Evolutionary conservation across 2,329 filamentous ascomycete species (phyloP).

Genomic region (Paradendryphiella salina): DNA sequence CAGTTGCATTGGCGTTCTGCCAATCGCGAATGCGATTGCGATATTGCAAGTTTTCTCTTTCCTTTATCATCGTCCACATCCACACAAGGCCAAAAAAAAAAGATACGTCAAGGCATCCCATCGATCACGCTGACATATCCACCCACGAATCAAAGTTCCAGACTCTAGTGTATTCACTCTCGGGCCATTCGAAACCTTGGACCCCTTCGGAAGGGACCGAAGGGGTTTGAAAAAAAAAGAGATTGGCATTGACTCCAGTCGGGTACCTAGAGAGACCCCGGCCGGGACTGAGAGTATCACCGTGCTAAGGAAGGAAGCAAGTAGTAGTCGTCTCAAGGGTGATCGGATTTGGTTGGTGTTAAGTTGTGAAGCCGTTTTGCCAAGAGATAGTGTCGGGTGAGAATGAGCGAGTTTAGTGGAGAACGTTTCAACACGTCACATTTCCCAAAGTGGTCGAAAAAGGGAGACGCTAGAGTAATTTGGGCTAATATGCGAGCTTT

Average conservation of each 20-base stretch:
- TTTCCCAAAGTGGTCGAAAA: neutral
- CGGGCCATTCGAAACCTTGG: neutral
- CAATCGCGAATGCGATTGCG: neutral
- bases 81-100: neutral
- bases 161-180: neutral
- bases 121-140: neutral
- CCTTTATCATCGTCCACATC: neutral
- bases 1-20: no score
- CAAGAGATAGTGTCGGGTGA: neutral
- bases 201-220: no score
- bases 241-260: no score
- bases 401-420: neutral
- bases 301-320: no score
- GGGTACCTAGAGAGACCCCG: no score
- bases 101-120: neutral
- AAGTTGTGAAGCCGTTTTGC: neutral
- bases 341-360: neutral
- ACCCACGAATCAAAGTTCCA: neutral
- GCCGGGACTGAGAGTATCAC: no score
- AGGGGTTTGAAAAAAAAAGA: no score
- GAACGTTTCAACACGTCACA: neutral
- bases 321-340: neutral
- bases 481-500: neutral
- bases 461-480: neutral
- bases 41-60: neutral